Percentiles rank a stretch among this genome's conserved stretches.
These are phyloP conservation scores for Zychaea mexicana DNA, from an alignment of 371 early-diverging fungal genomes.

Conservation along the genomic window DNA sequence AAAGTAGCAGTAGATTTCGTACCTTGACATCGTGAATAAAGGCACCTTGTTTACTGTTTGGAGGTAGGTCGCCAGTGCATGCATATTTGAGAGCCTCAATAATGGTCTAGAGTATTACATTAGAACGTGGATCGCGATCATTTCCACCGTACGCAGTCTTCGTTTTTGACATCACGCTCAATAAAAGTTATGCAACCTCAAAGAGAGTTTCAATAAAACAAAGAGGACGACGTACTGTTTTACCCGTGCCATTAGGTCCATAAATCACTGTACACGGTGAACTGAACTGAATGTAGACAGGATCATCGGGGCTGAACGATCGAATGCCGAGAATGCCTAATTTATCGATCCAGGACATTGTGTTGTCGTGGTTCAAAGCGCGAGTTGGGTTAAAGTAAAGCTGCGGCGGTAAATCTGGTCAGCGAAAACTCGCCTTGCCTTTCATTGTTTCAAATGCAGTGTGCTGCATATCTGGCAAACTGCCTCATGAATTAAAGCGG, in stretches of 20 bases:
- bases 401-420: neutral
- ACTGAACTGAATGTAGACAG: constrained; percentile 86
- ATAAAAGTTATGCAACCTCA: too few species aligned
- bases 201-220: neutral
- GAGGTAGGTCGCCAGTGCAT: constrained; percentile 97
- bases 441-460: too few species aligned
- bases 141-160: neutral
- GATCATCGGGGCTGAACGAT: constrained; percentile 88
- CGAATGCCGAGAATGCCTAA: constrained; percentile 93
- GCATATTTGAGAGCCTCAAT: constrained; percentile 98
- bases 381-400: neutral
- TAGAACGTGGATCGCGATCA: constrained; percentile 7
- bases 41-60: constrained; percentile 88
- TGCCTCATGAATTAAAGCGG: too few species aligned
- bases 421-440: too few species aligned
- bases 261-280: constrained; percentile 98
- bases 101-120: constrained; percentile 70
- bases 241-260: constrained; percentile 98
- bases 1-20: neutral
- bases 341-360: constrained; percentile 71
- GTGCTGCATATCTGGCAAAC: too few species aligned
- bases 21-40: constrained; percentile 99
- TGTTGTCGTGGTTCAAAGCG: neutral
- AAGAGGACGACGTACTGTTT: constrained; percentile 68
- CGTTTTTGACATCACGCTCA: too few species aligned